Evolutionary conservation across 805 yeast species (phyloP), one percentile per base, ranked within the genome.

Genomic region (Saccharomycopsis guyanensis): DNA sequence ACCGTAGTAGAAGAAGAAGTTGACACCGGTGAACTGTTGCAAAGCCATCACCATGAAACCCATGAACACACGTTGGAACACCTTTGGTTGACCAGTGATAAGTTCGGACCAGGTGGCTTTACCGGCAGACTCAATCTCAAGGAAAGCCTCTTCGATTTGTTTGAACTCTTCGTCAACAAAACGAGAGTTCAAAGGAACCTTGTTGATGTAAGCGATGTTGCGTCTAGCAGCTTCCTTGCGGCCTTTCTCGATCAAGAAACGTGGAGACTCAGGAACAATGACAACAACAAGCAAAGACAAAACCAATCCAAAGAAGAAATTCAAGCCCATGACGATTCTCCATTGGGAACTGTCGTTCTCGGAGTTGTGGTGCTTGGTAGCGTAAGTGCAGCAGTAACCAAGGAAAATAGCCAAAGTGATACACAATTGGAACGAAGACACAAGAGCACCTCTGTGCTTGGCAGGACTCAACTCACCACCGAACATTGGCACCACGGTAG

Each of bases 401-500:
- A 80, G 62, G 60, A 81, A 76, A 55, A 81, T 81, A 68, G 87
- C 88, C 41, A 75, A 65, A 36, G 87, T 80, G 53, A 80, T 75
- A 73, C 73, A 76, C 61, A 82, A 68, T 65, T 82, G 88, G 70
- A 73, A 82, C 56, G 78, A 74, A 35, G 82, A 75, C 43, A 82
- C 86, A 49, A 81, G 69, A 34, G 84, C 70, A 62, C 87, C 87
- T 75, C 88, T 76, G 38, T 81, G 64, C 45, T 72, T 75, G 55
- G 78, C 80, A 57, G 89, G 89, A 48, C 87, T 66, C 49, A 80
- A 70, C 62, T 82, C 89, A 35, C 82, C 72, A 56, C 81, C 79
- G 62, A 80, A 73, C 60, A 86, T 65, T 42, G 94, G 89, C 29
- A 82, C 84, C 48, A 82, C 70, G 38, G 88, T 86, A 33, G 89